Conservation (phyloP, 345 rosid genomes). For the Rhodamnia rubescens region DNA sequence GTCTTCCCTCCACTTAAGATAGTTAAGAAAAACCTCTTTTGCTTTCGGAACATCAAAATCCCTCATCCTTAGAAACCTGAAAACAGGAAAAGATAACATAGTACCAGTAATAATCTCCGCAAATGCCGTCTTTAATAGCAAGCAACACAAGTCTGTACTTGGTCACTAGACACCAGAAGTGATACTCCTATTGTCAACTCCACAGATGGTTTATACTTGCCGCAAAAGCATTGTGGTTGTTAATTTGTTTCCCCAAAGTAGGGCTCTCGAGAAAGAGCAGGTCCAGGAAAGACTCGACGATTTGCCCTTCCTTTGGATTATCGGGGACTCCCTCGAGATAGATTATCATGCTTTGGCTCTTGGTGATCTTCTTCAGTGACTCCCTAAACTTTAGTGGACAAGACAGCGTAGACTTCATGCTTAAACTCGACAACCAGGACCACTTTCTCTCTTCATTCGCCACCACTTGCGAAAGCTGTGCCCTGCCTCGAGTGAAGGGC, state of each 20-base stretch:
- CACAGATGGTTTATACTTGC: too few species aligned
- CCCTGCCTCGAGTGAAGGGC: background rate
- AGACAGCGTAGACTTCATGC: slow-evolving; percentile 18
- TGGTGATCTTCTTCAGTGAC: slow-evolving; percentile 28
- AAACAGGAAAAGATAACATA: too few species aligned
- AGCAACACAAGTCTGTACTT: too few species aligned
- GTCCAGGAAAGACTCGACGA: slow-evolving; percentile 29
- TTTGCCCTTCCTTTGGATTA: slow-evolving; percentile 25
- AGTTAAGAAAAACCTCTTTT: too few species aligned
- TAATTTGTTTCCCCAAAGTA: slow-evolving; percentile 25
- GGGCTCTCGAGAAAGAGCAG: slow-evolving; percentile 33
- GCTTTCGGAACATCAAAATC: too few species aligned
- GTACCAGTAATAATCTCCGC: too few species aligned
- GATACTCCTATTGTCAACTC: too few species aligned
- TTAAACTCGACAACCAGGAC: slow-evolving; percentile 14
- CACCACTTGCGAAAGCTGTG: background rate
- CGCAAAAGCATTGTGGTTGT: too few species aligned
- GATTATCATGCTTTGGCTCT: slow-evolving; percentile 24
- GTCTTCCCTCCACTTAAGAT: too few species aligned
- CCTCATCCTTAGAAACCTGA: too few species aligned
- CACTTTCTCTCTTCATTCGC: slow-evolving; percentile 15
- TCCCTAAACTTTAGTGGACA: slow-evolving; percentile 20
- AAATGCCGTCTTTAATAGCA: too few species aligned
- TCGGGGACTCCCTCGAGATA: slow-evolving; percentile 33
- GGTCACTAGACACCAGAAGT: too few species aligned